Evolutionary conservation across 2,329 filamentous ascomycete species (phyloP).

Genomic region (Trichophyton rubrum): DNA sequence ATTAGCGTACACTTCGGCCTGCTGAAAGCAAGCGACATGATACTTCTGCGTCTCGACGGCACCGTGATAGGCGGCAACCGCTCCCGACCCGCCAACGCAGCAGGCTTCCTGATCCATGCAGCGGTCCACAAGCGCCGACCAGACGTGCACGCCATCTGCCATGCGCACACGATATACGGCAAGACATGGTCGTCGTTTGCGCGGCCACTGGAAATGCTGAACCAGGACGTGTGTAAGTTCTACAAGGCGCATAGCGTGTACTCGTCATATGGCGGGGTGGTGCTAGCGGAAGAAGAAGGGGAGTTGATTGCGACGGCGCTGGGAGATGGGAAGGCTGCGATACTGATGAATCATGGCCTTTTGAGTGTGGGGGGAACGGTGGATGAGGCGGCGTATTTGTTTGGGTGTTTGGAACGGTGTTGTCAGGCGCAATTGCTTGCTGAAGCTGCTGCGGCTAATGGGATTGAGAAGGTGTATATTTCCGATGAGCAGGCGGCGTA

Average conservation of each 20-base stretch:
- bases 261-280: conserved; percentile 50
- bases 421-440: conserved; percentile 56
- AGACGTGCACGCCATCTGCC: conserved; percentile 36
- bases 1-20: conserved; percentile 34
- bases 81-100: conserved; percentile 32
- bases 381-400: conserved; percentile 61
- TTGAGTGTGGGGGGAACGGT: conserved; percentile 59
- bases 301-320: conserved; percentile 50
- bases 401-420: conserved; percentile 54
- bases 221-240: conserved; percentile 46
- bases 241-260: conserved; percentile 55
- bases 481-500: conserved; percentile 41
- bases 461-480: conserved; percentile 41
- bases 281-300: conserved; percentile 52
- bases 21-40: conserved; percentile 33
- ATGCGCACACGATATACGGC: conserved; percentile 37
- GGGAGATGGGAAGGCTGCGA: conserved; percentile 48
- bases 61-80: conserved; percentile 9
- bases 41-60: conserved; percentile 34
- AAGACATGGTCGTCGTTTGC: conserved; percentile 35
- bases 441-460: conserved; percentile 51
- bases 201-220: conserved; percentile 33
- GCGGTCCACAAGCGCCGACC: conserved; percentile 43
- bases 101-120: conserved; percentile 38
- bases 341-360: conserved; percentile 60